These are phyloP conservation scores for Elsinoe necatrix DNA, from an alignment of 2,329 filamentous ascomycete species.

Conservation along the genomic window DNA sequence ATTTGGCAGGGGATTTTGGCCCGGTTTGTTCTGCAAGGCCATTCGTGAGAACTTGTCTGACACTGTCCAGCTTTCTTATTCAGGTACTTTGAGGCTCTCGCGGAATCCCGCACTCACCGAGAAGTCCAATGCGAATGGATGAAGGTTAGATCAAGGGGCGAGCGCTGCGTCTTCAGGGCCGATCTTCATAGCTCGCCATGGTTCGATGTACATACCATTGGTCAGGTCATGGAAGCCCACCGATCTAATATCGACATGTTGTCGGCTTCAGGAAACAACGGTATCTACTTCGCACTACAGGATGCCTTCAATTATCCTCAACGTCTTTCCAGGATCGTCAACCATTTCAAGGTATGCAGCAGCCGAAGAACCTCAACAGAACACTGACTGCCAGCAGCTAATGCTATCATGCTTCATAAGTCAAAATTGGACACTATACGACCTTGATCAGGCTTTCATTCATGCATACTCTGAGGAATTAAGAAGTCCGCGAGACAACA, in stretches of 20 bases:
- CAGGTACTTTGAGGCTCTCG: constrained; percentile 80
- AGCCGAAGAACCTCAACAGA: background rate
- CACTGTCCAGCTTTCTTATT: constrained; percentile 69
- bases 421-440: background rate
- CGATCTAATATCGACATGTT: background rate
- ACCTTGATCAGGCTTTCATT: background rate
- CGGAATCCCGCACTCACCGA: constrained; percentile 40
- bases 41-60: constrained; percentile 23
- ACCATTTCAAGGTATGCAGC: constrained; percentile 57
- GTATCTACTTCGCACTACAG: constrained; percentile 34
- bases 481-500: background rate
- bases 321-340: constrained; percentile 68
- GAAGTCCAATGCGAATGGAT: background rate
- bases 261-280: too few relatives aligned
- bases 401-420: constrained; percentile 34
- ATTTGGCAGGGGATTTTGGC: constrained; percentile 95
- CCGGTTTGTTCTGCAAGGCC: constrained; percentile 57
- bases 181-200: background rate
- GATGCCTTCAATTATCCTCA: constrained; percentile 65
- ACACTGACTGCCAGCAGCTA: constrained; percentile 43
- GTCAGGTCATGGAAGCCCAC: background rate
- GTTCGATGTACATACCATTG: background rate
- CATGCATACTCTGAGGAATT: background rate
- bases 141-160: background rate
- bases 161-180: background rate